A percentile compares a stretch with the other conserved stretches of the same genome.
Evolutionary conservation across 1,284 basidiomycete genomes (phyloP).

Genomic region (Trametes versicolor): DNA sequence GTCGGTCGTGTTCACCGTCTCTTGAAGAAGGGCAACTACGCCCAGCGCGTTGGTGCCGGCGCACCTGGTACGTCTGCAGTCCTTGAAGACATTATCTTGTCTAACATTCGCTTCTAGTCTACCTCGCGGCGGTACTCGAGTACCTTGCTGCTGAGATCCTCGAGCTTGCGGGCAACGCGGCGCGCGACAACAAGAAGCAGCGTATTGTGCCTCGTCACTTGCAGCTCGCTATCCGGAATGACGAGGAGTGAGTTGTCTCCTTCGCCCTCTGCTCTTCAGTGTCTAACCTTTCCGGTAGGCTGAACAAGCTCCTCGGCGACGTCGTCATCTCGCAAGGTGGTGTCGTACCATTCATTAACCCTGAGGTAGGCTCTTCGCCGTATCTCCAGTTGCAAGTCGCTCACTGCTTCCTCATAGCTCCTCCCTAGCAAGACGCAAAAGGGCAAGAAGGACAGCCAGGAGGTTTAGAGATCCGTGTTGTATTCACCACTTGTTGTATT

Average conservation of each 20-base stretch:
- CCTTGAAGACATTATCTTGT: not conserved
- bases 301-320: constrained; percentile 79
- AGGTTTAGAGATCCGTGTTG: constrained; percentile 44
- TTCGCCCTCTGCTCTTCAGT: not conserved
- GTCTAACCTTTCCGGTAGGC: constrained; percentile 41
- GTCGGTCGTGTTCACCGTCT: constrained; percentile 95
- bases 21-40: constrained; percentile 90
- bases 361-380: constrained; percentile 44
- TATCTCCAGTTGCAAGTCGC: not conserved
- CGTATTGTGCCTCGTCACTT: constrained; percentile 90
- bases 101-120: constrained; percentile 57
- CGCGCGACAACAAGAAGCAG: constrained; percentile 85
- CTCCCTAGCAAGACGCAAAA: constrained; percentile 60
- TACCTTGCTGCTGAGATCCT: constrained; percentile 91
- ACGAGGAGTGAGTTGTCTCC: constrained; percentile 68
- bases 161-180: constrained; percentile 88
- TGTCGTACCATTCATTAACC: constrained; percentile 75
- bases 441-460: constrained; percentile 52
- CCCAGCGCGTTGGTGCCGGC: constrained; percentile 81
- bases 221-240: constrained; percentile 89
- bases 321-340: constrained; percentile 91
- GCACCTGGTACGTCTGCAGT: constrained; percentile 68
- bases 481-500: constrained; percentile 39
- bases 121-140: constrained; percentile 86
- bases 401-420: constrained; percentile 51